phyloP scores from a whole-genome alignment of 2,329 filamentous ascomycete genomes.

The Fusarium xyrophilum region DNA sequence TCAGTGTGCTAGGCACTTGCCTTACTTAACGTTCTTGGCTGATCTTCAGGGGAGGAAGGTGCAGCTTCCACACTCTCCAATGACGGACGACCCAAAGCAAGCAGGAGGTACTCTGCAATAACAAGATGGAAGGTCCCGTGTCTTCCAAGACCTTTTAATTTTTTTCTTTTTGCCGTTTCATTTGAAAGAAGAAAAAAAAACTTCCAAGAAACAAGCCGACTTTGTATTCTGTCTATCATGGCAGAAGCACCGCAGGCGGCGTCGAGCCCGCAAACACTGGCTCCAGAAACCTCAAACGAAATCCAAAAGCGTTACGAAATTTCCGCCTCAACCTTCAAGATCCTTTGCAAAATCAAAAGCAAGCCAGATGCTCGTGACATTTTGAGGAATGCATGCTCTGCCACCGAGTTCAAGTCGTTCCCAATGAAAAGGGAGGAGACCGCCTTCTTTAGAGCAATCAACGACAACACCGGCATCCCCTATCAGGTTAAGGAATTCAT shows the following conservation, averaged over 20 bases:
- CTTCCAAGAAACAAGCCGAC: background rate
- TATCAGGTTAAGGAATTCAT: constrained; percentile 53
- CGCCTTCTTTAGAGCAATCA: constrained; percentile 49
- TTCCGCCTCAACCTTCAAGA: constrained; percentile 44
- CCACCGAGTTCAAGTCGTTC: constrained; percentile 50
- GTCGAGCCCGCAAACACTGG: background rate
- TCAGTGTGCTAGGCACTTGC: background rate
- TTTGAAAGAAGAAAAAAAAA: background rate
- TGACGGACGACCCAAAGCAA: background rate
- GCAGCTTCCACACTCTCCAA: background rate
- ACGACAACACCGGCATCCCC: constrained; percentile 49
- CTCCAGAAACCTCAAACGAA: constrained; percentile 28
- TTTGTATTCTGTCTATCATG: background rate
- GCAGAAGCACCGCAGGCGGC: background rate
- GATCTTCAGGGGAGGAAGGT: background rate
- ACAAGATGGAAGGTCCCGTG: background rate
- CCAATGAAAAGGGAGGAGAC: constrained; percentile 47
- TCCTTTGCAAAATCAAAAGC: constrained; percentile 38
- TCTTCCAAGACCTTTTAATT: too few relatives aligned
- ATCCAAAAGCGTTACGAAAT: constrained; percentile 48
- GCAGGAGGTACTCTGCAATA: background rate
- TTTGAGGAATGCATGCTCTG: constrained; percentile 49
- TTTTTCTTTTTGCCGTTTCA: too few relatives aligned
- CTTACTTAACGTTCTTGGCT: background rate
- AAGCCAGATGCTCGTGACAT: constrained; percentile 45